These are phyloP conservation scores for Spiromastix sp. DNA, from an alignment of 2,329 filamentous ascomycete genomes.

Conservation along the genomic window DNA sequence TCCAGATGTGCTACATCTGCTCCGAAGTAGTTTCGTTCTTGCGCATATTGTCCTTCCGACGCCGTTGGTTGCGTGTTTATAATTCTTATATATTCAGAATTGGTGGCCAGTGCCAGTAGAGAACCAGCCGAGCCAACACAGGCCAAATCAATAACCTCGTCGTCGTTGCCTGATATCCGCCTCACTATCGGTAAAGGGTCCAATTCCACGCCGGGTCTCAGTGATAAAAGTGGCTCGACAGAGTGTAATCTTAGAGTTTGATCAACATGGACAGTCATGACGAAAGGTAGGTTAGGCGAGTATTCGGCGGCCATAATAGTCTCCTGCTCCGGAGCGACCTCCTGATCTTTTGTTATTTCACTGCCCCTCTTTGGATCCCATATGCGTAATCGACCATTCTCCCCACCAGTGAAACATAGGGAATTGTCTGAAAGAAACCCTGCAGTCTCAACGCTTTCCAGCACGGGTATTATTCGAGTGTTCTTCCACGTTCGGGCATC, in stretches of 20 bases:
- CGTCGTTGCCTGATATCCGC: conserved; percentile 88
- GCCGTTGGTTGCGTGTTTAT: conserved; percentile 47
- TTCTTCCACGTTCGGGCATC: conserved; percentile 76
- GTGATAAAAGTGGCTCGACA: conserved; percentile 25
- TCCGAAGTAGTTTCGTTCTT: conserved; percentile 60
- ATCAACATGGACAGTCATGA: conserved; percentile 78
- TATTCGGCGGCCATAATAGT: conserved; percentile 64
- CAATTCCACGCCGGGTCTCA: conserved; percentile 37
- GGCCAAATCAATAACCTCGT: conserved; percentile 91
- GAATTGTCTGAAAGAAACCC: conserved; percentile 65
- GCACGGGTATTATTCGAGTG: conserved; percentile 66
- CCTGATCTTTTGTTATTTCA: conserved; percentile 70
- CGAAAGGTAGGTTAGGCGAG: conserved; percentile 53
- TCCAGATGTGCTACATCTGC: conserved; percentile 78
- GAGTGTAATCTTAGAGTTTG: conserved; percentile 75
- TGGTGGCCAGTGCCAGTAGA: conserved; percentile 81
- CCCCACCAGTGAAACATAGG: conserved; percentile 73
- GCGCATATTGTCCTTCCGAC: conserved; percentile 26
- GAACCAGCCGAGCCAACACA: conserved; percentile 75
- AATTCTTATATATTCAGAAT: conserved; percentile 84
- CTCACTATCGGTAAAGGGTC: conserved; percentile 53
- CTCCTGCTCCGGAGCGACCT: conserved; percentile 47
- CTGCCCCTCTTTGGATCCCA: conserved; percentile 70
- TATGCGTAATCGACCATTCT: conserved; percentile 69
- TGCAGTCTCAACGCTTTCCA: conserved; percentile 75